Base-by-base conservation (phyloP, 331 rosid genomes). In the Quercus phellos region DNA sequence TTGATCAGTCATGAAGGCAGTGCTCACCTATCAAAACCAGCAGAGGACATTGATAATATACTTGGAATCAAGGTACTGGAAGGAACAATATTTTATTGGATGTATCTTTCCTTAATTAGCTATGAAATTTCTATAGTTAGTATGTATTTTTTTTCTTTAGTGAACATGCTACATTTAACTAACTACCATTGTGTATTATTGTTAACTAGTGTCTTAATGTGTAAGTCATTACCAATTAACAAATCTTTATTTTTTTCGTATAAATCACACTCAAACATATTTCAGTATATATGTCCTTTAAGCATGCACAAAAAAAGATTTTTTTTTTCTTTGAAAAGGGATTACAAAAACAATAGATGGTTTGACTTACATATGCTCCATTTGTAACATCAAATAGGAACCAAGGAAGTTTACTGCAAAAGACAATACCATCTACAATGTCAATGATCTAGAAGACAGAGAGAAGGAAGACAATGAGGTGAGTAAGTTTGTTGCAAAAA, bases 381-480 rank as follows among this genome's bases (percentile, higher is more conserved):
- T 60, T 29, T 82, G 22, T 80, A 72, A 71, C 4, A 30, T 71
- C 77, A 29, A 79, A 16, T 68, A 89, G 87, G 84, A 69, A n/a
- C 75, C 32, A 0, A 75, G 64, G 73, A 86, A 68, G 72, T 50
- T 54, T 43, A 51, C n/a, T 21, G 80, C 75, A 82, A 84, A 82
- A 78, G 66, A 77, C 34, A 74, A 71, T 38, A 30, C 55, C 24
- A 17, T 68, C 32, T 71, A 12, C 29, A 46, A 35, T 8, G 72
- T 32, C 51, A 79, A 70, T 50, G 78, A 76, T 59, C 83, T 74
- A 76, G 77, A 59, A 69, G 72, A 24, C 10, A 1, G 3, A 50
- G 73, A 55, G 8, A 61, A 69, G 55, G 84, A 81, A 67, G 77
- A 34, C 10, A 55, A 43, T 18, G 83, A 76, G 51, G 72, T 74